Evolutionary conservation across 2,329 filamentous ascomycete species (phyloP), one percentile per base, ranked within the genome.

Genomic region (Diplodia seriata): DNA sequence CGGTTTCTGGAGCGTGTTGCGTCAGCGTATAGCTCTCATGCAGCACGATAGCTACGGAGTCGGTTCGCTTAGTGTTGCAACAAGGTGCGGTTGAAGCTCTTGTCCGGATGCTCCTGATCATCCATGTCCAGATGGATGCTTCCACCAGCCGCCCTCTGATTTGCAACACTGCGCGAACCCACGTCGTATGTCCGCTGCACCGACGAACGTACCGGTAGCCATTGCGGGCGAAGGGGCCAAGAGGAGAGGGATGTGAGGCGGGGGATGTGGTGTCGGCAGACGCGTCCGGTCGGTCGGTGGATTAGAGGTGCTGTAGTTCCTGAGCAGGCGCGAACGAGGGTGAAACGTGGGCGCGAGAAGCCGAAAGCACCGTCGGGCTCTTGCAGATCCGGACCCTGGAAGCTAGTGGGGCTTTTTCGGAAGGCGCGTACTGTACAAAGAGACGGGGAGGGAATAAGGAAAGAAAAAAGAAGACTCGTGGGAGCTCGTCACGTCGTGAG

Each of bases 1-100:
- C 83, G 31, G 82, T 80, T 57, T 81, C 80, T 75, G 68, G 51
- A 18, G 8, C n/a, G 47, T 23, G 31, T 49, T 63, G 29, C 18
- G 59, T 63, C 59, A 63, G 59, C 59, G 31, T n/a, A 31, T 51
- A n/a, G 43, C 43, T 49, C 23, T 7, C 23, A 26, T 26, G 23
- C 23, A 26, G 23, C 23, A 26, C 23, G 23, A 26, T 26, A 26
- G 23, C 23, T 26, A 26, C 23, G 23, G 23, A 26, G 23, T 26
- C 23, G 23, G 23, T 26, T 26, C 23, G 23, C 23, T 26, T 26
- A 26, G 23, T 26, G 23, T 26, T 26, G 23, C 23, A 26, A 26
- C 23, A 26, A 3, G 23, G 23, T 3, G 23, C 23, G 23, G 23
- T 26, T 26, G 23, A 26, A 26, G 23, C 23, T 26, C 23, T 26